Percentiles rank a stretch among this genome's conserved stretches.
phyloP scores from a whole-genome alignment of 345 rosid genomes.

The Acer negundo region DNA sequence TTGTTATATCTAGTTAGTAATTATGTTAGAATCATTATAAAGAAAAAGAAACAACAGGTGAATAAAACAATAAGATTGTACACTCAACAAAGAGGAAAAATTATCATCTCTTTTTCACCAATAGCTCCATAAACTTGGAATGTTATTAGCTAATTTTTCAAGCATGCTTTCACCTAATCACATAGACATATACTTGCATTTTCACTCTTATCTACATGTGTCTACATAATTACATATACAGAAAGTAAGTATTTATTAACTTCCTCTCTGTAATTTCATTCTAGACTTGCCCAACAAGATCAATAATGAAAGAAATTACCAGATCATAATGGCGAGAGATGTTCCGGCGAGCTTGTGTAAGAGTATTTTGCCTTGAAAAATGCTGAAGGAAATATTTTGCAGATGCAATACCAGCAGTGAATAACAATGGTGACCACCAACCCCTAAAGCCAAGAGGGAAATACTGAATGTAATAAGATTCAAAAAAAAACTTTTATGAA shows the following conservation, averaged over 20 bases:
- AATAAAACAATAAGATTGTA: not conserved
- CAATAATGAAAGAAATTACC: conserved; percentile 38
- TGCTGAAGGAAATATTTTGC: conserved; percentile 79
- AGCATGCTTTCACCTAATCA: not conserved
- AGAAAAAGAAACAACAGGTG: not conserved
- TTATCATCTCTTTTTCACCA: not conserved
- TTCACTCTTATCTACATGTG: not conserved
- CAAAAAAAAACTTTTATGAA: not conserved
- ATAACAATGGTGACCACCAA: conserved; percentile 92
- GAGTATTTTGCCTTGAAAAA: conserved; percentile 70
- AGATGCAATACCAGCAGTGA: conserved; percentile 73
- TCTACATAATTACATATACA: not conserved
- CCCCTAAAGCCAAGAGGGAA: conserved; percentile 49
- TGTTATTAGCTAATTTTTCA: not conserved
- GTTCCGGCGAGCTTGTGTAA: conserved; percentile 92
- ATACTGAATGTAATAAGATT: not conserved
- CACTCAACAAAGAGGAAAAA: not conserved
- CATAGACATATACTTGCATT: not conserved
- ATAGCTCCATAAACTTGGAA: not conserved
- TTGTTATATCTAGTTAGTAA: not conserved
- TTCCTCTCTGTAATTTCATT: not conserved
- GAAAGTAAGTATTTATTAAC: not conserved
- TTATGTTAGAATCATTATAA: not conserved
- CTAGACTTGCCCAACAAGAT: not conserved
- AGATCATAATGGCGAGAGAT: conserved; percentile 90